A percentile compares a stretch with the other conserved stretches of the same genome.
phyloP scores from a whole-genome alignment of 805 yeast species.

The Yarrowia sp. region DNA sequence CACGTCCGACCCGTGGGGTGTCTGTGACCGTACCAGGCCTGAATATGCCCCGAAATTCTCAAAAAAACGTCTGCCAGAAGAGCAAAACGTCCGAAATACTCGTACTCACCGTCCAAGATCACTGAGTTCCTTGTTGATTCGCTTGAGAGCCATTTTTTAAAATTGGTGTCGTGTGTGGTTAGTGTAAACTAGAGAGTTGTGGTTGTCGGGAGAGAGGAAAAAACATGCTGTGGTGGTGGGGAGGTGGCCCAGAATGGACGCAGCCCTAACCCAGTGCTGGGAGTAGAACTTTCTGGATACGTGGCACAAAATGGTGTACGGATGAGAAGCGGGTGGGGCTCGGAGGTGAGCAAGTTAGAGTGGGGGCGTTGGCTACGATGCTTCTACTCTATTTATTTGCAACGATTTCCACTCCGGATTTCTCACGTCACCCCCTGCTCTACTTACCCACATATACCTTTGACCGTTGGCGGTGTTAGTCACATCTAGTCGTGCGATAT shows the following conservation, averaged over 20 bases:
- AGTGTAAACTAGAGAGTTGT: constrained; percentile 34
- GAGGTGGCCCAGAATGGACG: not conserved
- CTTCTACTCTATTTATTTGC: not conserved
- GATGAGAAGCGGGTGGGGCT: constrained; percentile 11
- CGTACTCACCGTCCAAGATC: constrained; percentile 88
- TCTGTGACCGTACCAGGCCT: not conserved
- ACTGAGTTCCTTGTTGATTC: constrained; percentile 93
- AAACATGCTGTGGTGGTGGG: constrained; percentile 28
- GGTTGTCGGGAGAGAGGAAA: constrained; percentile 35
- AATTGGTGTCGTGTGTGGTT: constrained; percentile 36
- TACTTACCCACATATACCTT: not conserved
- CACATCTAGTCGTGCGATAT: constrained; percentile 35
- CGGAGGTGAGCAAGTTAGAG: not conserved
- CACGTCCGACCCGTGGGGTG: not conserved
- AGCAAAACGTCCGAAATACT: not conserved
- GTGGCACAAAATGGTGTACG: constrained; percentile 21
- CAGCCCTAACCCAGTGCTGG: constrained; percentile 32
- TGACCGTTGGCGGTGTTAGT: not conserved
- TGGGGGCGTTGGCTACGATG: not conserved
- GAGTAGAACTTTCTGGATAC: constrained; percentile 37
- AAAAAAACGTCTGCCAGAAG: not conserved
- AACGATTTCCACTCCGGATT: no score
- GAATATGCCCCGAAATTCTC: not conserved
- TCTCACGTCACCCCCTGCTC: not conserved
- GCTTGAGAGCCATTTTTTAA: constrained; percentile 79